Evolutionary conservation across 108 stramenopile species (phyloP), one percentile per base, ranked within the genome.

Genomic region (Skeletonema potamos): DNA sequence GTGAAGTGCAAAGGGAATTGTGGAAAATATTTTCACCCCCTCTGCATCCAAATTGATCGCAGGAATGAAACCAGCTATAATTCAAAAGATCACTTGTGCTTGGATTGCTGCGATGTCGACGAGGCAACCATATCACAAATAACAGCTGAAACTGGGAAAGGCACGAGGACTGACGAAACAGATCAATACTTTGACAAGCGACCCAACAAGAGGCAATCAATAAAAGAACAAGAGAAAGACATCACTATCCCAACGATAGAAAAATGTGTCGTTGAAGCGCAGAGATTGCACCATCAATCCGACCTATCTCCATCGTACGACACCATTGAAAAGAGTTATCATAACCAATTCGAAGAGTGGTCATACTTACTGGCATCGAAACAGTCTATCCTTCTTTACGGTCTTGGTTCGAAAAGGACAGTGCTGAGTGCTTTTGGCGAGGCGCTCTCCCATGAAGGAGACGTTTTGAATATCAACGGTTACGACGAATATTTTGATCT

Each of bases 321-420:
- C 27, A 27, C 62, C 0, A 44, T 58, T 34, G 66, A 73, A 68
- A 29, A 17, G 17, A 72, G 48, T 29, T 73, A 64, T 56, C 30
- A 54, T 18, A 28, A 32, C 6, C 55, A 64, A 59, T 80, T 73
- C 43, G 39, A 60, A 27, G 85, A 89, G 57, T 93, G 92, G 92
- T 58, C 66, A 5, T 93, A 91, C 58, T 61, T 81, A 26, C 32
- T 88, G 54, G 51, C 79, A 36, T 84, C 88, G 34, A 84, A 82
- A 41, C 90, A 93, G 30, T 89, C 90, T 20, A 67, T 93, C 2
- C 78, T 93, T 39, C 69, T 93, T 9, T 86, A 87, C 63, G 92
- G 92, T 8, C 74, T 86, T 29, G 92, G 92, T 6, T 89, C 89
- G 10, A 93, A 93, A 64, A 62, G 68, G 32, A 36, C 56, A 9